Evolutionary conservation across 345 rosid species (phyloP).

Genomic region (Eucalyptus melliodora): DNA sequence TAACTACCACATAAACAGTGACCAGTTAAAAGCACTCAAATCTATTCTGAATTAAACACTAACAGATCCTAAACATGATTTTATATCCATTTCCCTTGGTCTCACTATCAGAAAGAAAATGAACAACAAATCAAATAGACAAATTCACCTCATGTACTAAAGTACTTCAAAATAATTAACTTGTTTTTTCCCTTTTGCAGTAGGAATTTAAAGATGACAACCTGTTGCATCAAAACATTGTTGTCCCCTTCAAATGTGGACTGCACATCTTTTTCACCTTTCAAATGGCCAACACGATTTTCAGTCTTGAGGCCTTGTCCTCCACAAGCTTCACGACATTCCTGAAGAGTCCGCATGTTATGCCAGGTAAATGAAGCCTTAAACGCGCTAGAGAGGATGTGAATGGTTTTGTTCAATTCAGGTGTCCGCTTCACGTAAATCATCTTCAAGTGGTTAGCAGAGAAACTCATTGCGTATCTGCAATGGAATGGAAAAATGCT

Average conservation of each 20-base stretch:
- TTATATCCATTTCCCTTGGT: background rate
- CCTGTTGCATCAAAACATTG: conserved; percentile 92
- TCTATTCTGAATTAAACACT: background rate
- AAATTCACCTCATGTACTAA: background rate
- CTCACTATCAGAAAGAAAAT: background rate
- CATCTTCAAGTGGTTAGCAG: conserved; percentile 72
- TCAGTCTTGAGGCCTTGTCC: conserved; percentile 95
- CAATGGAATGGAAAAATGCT: background rate
- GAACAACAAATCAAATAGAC: background rate
- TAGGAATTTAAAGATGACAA: background rate
- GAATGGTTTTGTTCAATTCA: conserved; percentile 60
- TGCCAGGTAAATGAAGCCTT: conserved; percentile 81
- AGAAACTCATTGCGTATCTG: conserved; percentile 81
- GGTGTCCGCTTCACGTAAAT: conserved; percentile 72
- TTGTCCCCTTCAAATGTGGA: conserved; percentile 94
- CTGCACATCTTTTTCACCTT: conserved; percentile 84
- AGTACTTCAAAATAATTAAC: background rate
- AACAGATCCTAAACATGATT: background rate
- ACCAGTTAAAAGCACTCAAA: background rate
- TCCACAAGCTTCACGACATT: conserved; percentile 97
- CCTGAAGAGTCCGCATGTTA: conserved; percentile 96
- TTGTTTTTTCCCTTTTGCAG: background rate
- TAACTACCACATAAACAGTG: background rate
- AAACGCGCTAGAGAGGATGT: conserved; percentile 74
- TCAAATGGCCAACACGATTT: conserved; percentile 75